Evolutionary conservation across 2,329 filamentous ascomycete genomes (phyloP).

Genomic region (Aspergillus sp.): DNA sequence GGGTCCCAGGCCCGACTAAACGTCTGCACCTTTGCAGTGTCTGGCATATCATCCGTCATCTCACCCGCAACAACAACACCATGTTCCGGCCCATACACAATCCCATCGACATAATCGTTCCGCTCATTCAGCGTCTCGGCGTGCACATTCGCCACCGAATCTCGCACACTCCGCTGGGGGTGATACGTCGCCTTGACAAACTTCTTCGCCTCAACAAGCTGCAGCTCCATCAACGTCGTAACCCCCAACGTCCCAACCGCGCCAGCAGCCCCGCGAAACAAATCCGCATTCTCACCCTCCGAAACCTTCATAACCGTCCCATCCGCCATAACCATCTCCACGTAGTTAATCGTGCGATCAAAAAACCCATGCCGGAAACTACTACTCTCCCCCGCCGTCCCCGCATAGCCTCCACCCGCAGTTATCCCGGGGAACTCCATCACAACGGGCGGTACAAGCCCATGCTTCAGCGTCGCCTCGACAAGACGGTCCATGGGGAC

Average conservation of each 20-base stretch:
- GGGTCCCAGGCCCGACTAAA: constrained; percentile 64
- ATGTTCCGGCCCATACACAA: constrained; percentile 57
- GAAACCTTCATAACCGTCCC: constrained; percentile 56
- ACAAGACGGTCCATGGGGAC: constrained; percentile 67
- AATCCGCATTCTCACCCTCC: constrained; percentile 48
- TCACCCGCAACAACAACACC: constrained; percentile 63
- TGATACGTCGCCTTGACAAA: constrained; percentile 65
- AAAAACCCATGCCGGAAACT: constrained; percentile 68
- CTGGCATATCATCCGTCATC: constrained; percentile 50
- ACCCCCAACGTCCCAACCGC: constrained; percentile 63
- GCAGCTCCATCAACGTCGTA: constrained; percentile 60
- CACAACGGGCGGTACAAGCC: constrained; percentile 63
- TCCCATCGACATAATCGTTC: constrained; percentile 69
- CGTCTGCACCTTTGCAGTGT: constrained; percentile 33
- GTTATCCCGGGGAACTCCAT: constrained; percentile 74
- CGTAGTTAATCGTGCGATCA: constrained; percentile 59
- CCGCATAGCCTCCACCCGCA: constrained; percentile 65
- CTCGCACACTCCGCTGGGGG: constrained; percentile 51
- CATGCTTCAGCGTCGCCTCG: constrained; percentile 54
- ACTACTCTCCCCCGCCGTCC: constrained; percentile 66
- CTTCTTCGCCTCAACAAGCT: constrained; percentile 51
- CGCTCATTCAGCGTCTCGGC: constrained; percentile 40
- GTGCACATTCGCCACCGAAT: constrained; percentile 51
- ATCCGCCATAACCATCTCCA: constrained; percentile 64
- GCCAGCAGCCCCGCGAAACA: constrained; percentile 61